Evolutionary conservation across 2,329 filamentous ascomycete species (phyloP), one percentile per base, ranked within the genome.

Genomic region (Hortaea sp.): DNA sequence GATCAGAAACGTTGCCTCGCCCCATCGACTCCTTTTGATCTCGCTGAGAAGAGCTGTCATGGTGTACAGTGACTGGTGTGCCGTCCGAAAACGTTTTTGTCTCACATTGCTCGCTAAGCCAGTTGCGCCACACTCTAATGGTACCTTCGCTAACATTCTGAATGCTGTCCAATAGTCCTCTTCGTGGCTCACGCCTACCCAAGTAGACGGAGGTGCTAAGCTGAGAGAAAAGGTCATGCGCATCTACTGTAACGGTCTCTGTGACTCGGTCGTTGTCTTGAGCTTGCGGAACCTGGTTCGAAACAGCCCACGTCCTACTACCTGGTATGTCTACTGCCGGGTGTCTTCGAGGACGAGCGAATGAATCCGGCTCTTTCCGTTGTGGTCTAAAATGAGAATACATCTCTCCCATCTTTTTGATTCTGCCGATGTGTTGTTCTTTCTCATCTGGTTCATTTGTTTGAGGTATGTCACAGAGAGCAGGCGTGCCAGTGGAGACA

Each of bases 311-410:
- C 6, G 71, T 70, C 29, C 69, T 59, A 12, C 67, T 70, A 0
- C 69, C 70, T 10, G 70, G 70, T 40, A 71, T 63, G 50, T 73
- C 72, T 11, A 72, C 73, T 5, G 69, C 66, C 5, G 69, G 69
- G 58, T 71, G 65, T 32, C 66, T 59, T 40, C 57, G 60, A 38
- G 66, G 57, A 20, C 20, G 20, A 12, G 61, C 57, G 32, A 62
- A 71, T 9, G 51, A 48, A 44, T 65, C 61, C 44, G 77, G 73
- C 43, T 79, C 74, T 37, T 76, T 72, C 47, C 74, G 69, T 39
- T 79, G 71, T 1, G 84, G 85, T 12, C 75, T 73, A 61, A 89
- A 92, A 28, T 79, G 76, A 5, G 82, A 81, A 66, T 88, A 90
- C 40, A 88, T 65, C 3, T 63, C 61, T 38, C 69, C 69, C 11